Percentiles rank a stretch among this genome's conserved stretches.
Evolutionary conservation across 139 green algal species (phyloP).

Genomic region (Edaphochlamys debaryana): DNA sequence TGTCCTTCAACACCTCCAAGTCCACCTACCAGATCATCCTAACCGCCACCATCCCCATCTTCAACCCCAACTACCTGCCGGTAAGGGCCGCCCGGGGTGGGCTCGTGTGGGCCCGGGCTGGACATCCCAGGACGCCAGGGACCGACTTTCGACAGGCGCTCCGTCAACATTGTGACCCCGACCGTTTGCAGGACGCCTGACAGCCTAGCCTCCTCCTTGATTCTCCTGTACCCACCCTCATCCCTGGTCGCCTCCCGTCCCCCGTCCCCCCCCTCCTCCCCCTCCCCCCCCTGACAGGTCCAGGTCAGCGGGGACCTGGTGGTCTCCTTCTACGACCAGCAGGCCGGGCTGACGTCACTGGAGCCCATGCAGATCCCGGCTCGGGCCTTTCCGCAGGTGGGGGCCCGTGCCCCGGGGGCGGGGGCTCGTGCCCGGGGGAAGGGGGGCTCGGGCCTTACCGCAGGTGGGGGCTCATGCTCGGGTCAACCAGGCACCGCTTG

Average conservation of each 20-base stretch:
- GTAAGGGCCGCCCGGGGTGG: constrained; percentile 41
- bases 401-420: too few species aligned
- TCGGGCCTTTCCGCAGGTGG: constrained; percentile 35
- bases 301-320: constrained; percentile 60
- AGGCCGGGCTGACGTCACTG: constrained; percentile 57
- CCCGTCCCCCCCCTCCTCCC: not conserved
- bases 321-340: constrained; percentile 76
- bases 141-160: too few species aligned
- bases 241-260: not conserved
- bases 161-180: too few species aligned
- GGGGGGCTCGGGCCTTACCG: constrained; percentile 40
- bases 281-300: constrained; percentile 39
- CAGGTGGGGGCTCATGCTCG: constrained; percentile 9
- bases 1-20: constrained; percentile 78
- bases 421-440: too few species aligned
- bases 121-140: too few species aligned
- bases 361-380: constrained; percentile 39
- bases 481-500: too few species aligned
- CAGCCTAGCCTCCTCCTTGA: too few species aligned
- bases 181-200: too few species aligned
- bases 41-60: constrained; percentile 70
- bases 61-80: constrained; percentile 87
- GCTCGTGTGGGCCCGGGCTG: too few species aligned
- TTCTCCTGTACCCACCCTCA: not conserved
- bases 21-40: constrained; percentile 81